Conservation (phyloP, 2,329 filamentous ascomycete genomes). For the Colletotrichum acutatum region DNA sequence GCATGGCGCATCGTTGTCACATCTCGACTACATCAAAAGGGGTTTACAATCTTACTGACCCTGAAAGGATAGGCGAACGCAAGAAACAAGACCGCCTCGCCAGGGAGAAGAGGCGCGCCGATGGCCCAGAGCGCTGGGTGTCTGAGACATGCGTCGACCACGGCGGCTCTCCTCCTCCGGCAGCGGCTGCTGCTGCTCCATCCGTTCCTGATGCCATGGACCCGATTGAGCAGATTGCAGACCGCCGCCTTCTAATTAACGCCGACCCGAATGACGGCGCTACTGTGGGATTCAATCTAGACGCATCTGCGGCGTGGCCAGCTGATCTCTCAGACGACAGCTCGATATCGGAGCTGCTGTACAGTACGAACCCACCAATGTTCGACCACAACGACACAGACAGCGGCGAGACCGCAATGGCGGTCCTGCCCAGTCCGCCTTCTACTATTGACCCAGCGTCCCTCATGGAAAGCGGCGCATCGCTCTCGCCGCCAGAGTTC, state of each 20-base stretch:
- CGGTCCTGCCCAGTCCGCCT: background rate
- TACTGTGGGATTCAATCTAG: conserved; percentile 20
- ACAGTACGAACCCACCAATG: background rate
- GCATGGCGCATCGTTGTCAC: background rate
- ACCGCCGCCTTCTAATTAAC: background rate
- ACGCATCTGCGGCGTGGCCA: conserved; percentile 1
- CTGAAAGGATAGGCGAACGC: conserved; percentile 40
- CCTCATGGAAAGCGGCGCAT: background rate
- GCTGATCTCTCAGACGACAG: conserved; percentile 12
- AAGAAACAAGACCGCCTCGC: conserved; percentile 38
- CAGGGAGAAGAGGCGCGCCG: conserved; percentile 6
- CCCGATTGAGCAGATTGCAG: conserved; percentile 9
- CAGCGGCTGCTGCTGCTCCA: background rate
- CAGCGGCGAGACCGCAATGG: background rate
- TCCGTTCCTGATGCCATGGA: background rate
- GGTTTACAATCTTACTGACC: background rate
- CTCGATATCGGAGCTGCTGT: conserved; percentile 11
- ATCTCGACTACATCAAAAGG: background rate
- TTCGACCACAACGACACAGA: background rate
- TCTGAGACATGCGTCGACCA: conserved; percentile 12
- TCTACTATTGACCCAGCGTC: conserved; percentile 31
- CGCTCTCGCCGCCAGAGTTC: conserved; percentile 40
- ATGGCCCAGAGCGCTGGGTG: background rate
- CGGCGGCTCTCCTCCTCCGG: background rate
- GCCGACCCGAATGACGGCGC: conserved; percentile 8